Conservation (phyloP, 164 flowering plant genomes). For the Euptelea pleiosperma region DNA sequence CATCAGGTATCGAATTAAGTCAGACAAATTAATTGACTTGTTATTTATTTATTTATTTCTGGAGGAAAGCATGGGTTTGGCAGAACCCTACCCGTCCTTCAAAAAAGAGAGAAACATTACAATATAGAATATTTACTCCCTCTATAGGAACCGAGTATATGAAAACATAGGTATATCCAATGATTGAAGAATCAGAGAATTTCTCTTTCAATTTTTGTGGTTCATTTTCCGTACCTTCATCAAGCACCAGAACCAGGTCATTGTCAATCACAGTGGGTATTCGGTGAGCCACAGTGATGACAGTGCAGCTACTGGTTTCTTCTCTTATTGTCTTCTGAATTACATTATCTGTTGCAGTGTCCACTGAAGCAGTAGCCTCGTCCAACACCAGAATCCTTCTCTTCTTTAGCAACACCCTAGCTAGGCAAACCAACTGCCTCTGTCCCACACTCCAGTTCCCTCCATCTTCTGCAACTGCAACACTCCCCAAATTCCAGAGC, state of each 20-base stretch:
- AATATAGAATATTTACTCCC: too few species aligned
- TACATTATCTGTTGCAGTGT: constrained; percentile 68
- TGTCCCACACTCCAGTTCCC: constrained; percentile 91
- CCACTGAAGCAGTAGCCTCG: constrained; percentile 90
- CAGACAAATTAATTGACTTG: too few species aligned
- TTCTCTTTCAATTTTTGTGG: background rate
- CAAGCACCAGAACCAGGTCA: constrained; percentile 76
- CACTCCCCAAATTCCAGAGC: background rate
- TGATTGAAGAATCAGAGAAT: too few species aligned
- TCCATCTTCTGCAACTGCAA: constrained; percentile 79
- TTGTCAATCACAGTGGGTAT: constrained; percentile 75
- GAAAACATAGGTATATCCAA: too few species aligned
- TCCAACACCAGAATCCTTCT: constrained; percentile 70
- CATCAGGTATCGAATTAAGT: too few species aligned
- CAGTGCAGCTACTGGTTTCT: constrained; percentile 62
- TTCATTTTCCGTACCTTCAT: constrained; percentile 45
- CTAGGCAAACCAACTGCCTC: constrained; percentile 78
- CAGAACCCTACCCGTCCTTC: too few species aligned
- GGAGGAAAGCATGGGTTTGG: too few species aligned
- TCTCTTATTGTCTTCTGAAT: constrained; percentile 71
- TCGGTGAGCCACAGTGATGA: constrained; percentile 82
- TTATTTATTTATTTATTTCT: too few species aligned
- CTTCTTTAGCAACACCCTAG: constrained; percentile 65
- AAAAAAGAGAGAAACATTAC: too few species aligned
- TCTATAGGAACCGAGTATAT: too few species aligned